Evolutionary conservation across 1,284 basidiomycete species (phyloP).

Genomic region (Papiliotrema terrestris): DNA sequence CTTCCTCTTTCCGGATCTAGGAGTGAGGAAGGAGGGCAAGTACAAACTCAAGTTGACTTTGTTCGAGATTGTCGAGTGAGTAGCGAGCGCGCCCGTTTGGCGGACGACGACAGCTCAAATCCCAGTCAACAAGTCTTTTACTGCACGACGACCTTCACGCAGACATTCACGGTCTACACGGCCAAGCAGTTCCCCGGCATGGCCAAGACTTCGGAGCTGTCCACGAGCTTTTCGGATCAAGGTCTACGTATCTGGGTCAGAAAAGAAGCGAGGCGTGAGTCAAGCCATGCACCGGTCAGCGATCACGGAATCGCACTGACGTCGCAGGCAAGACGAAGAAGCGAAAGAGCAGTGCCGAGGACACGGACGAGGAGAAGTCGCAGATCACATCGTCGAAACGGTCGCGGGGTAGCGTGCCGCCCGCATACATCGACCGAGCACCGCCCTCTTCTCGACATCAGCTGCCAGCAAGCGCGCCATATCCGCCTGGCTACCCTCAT

Average conservation of each 20-base stretch:
- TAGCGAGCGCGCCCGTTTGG: no score
- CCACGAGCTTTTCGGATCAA: slow-evolving; percentile 82
- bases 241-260: slow-evolving; percentile 89
- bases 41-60: slow-evolving; percentile 83
- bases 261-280: slow-evolving; percentile 60
- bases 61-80: slow-evolving; percentile 89
- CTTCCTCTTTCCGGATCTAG: slow-evolving; percentile 84
- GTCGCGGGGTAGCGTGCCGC: slow-evolving; percentile 5
- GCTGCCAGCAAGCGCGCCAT: not conserved
- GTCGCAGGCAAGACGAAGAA: slow-evolving; percentile 11
- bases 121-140: slow-evolving; percentile 72
- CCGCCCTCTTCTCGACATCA: not conserved
- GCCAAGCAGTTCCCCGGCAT: slow-evolving; percentile 93
- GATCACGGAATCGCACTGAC: not conserved
- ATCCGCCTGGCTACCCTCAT: not conserved
- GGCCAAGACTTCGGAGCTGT: slow-evolving; percentile 81
- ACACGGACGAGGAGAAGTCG: slow-evolving; percentile 19
- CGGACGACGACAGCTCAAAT: not conserved
- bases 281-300: not conserved
- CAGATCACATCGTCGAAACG: slow-evolving; percentile 8
- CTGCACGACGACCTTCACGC: slow-evolving; percentile 81
- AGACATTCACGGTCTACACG: slow-evolving; percentile 68
- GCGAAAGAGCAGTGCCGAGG: slow-evolving; percentile 14
- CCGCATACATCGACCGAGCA: not conserved
- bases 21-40: slow-evolving; percentile 82